Evolutionary conservation across 441 rosid genomes (phyloP).

Genomic region (Aleurites moluccanus): DNA sequence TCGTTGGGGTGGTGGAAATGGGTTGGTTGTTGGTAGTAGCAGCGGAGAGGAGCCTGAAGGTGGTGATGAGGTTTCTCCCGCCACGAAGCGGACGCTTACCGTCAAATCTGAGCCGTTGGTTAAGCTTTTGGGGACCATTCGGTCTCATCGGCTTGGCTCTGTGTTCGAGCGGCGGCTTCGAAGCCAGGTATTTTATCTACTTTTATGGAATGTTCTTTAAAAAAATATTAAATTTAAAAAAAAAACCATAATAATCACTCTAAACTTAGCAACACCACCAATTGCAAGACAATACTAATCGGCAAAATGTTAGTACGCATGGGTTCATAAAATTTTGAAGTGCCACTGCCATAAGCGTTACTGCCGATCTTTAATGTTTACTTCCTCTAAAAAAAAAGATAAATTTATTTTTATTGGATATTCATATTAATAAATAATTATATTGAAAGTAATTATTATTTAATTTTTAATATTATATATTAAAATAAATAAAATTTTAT

Average conservation of each 20-base stretch:
- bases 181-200: conserved; percentile 43
- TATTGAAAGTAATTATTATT: no score
- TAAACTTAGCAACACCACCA: neutral
- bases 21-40: conserved; percentile 22
- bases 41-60: conserved; percentile 45
- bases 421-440: no score
- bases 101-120: conserved; percentile 44
- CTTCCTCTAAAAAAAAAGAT: no score
- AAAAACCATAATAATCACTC: neutral
- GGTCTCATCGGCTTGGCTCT: conserved; percentile 52
- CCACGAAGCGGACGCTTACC: conserved; percentile 37
- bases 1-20: conserved; percentile 14
- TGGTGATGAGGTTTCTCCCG: conserved; percentile 51
- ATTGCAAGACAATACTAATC: neutral
- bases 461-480: no score
- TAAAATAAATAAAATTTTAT: no score
- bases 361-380: no score
- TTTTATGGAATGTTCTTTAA: neutral
- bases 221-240: neutral
- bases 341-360: no score
- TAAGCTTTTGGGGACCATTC: conserved; percentile 34
- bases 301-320: neutral
- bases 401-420: no score
- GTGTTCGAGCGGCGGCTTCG: conserved; percentile 47
- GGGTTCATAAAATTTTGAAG: neutral